Conservation (phyloP, 192 early-diverging fungal species). For the Mycoemilia scoparia region DNA sequence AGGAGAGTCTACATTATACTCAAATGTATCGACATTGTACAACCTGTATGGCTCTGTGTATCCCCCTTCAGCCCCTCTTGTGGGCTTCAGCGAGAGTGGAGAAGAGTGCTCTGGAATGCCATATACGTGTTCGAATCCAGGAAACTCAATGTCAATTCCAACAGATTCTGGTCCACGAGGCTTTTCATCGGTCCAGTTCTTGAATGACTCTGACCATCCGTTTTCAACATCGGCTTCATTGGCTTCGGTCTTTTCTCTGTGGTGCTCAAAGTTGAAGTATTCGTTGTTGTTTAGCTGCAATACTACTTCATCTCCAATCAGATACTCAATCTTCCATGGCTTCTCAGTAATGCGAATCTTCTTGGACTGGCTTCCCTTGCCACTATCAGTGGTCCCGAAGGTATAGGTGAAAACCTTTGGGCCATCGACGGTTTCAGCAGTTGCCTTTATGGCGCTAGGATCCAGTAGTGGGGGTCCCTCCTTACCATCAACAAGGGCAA, state of each 20-base stretch:
- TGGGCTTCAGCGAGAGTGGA: slow-evolving; percentile 72
- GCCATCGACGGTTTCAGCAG: slow-evolving; percentile 3
- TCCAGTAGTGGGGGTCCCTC: slow-evolving; percentile 8
- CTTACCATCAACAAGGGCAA: slow-evolving; percentile 31
- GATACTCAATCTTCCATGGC: slow-evolving; percentile 22
- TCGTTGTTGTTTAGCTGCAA: slow-evolving; percentile 69
- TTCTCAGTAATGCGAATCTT: slow-evolving; percentile 18
- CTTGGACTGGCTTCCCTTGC: slow-evolving; percentile 3
- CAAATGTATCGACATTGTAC: slow-evolving; percentile 97
- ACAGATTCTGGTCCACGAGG: slow-evolving; percentile 86
- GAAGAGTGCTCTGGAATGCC: slow-evolving; percentile 92
- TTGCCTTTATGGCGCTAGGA: slow-evolving; percentile 7
- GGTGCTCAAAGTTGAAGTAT: slow-evolving; percentile 71
- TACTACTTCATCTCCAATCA: slow-evolving; percentile 16
- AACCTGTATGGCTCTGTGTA: slow-evolving; percentile 89
- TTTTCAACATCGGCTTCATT: slow-evolving; percentile 33
- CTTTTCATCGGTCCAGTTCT: slow-evolving; percentile 75
- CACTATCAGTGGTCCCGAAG: too few relatives aligned
- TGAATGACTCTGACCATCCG: slow-evolving; percentile 83
- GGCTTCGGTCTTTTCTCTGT: slow-evolving; percentile 13
- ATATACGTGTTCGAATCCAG: slow-evolving; percentile 71
- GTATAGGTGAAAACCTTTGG: slow-evolving; percentile 8
- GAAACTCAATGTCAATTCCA: slow-evolving; percentile 83
- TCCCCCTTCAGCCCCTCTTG: slow-evolving; percentile 42
- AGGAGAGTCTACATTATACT: slow-evolving; percentile 88